These are phyloP conservation scores for Dysphania ambrosioides DNA, from an alignment of 148 eudicot species.

Conservation along the genomic window DNA sequence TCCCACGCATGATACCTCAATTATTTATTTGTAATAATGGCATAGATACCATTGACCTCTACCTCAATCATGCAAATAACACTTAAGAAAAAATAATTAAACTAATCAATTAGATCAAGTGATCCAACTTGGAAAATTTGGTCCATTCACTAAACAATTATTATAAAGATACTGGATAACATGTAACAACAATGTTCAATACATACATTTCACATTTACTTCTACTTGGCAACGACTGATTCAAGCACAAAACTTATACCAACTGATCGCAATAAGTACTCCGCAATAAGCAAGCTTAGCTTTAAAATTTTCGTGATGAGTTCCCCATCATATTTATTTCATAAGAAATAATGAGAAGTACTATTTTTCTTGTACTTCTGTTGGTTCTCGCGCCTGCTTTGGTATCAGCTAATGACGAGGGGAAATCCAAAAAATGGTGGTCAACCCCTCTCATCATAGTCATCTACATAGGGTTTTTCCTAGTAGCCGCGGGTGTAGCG, in stretches of 20 bases:
- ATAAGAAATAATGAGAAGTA: background rate
- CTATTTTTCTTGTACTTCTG: background rate
- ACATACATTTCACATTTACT: too few species aligned
- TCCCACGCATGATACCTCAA: background rate
- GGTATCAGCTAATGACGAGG: background rate
- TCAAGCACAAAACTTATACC: background rate
- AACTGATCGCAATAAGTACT: too few species aligned
- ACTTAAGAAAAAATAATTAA: background rate
- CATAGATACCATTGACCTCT: background rate
- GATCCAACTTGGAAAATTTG: background rate
- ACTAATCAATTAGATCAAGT: background rate
- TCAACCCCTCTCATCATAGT: constrained; percentile 19
- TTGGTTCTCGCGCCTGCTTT: background rate
- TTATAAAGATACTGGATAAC: background rate
- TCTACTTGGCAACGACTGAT: background rate
- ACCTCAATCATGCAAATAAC: background rate
- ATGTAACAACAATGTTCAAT: background rate
- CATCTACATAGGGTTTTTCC: constrained; percentile 13
- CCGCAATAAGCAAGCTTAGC: too few species aligned
- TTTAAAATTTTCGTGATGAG: too few species aligned
- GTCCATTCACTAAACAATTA: background rate
- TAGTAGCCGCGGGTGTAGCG: constrained; percentile 8
- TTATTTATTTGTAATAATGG: background rate
- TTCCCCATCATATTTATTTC: too few species aligned
- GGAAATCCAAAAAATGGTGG: constrained; percentile 2